Conservation (phyloP, 495 filamentous ascomycete genomes). For the Podospora conica region DNA sequence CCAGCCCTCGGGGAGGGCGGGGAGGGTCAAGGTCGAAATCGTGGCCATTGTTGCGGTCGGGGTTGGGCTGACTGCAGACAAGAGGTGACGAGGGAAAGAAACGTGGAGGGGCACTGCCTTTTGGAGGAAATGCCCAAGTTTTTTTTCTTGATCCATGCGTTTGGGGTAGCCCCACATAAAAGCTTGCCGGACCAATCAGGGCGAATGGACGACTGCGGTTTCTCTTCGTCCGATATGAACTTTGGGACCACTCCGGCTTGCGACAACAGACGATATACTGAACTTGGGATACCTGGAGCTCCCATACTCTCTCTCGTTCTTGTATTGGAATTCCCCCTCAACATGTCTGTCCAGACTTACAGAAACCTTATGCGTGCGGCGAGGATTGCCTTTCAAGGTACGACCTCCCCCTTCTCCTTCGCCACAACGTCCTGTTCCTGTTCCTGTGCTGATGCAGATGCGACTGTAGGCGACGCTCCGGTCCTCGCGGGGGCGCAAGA, state of each 20-base stretch:
- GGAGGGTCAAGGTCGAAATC: conserved; percentile 52
- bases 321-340: not conserved
- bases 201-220: not conserved
- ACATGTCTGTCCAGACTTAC: conserved; percentile 66
- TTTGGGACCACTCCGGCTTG: not conserved
- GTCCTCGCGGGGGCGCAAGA: conserved; percentile 63
- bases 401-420: not conserved
- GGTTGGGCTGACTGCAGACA: not conserved
- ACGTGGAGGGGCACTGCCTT: conserved; percentile 21
- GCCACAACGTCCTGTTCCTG: not conserved
- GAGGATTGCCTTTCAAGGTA: conserved; percentile 78
- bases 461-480: conserved; percentile 54
- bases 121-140: conserved; percentile 15
- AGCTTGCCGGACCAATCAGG: not conserved
- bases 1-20: conserved; percentile 76
- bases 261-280: not conserved
- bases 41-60: conserved; percentile 34
- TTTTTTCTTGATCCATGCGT: conserved; percentile 10
- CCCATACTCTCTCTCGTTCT: not conserved
- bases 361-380: conserved; percentile 76
- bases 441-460: not conserved
- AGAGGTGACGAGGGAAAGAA: not conserved
- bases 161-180: not conserved
- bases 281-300: not conserved
- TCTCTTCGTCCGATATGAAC: not conserved